Percentiles rank a stretch among this genome's conserved stretches.
Evolutionary conservation across 441 rosid genomes (phyloP).

Genomic region (Euphorbia celastroides): DNA sequence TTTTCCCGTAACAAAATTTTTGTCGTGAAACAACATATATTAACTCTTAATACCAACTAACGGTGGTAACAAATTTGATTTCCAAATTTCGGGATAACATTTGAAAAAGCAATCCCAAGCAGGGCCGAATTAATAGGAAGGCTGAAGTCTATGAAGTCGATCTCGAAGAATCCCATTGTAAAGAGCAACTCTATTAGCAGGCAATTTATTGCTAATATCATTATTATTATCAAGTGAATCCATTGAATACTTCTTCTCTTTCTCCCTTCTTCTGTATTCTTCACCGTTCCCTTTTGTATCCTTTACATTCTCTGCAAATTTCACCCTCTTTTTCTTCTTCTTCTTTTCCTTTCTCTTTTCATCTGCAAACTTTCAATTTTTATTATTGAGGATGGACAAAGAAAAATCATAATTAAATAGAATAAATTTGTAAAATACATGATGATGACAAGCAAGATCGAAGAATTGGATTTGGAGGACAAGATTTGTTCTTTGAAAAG

Average conservation of each 20-base stretch:
- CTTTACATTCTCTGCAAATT: constrained; percentile 70
- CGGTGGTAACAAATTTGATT: neutral
- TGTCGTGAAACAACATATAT: too few species aligned
- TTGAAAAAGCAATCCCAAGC: too few species aligned
- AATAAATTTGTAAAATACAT: constrained; percentile 36
- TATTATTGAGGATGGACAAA: neutral
- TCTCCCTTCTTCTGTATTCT: constrained; percentile 42
- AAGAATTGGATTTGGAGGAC: constrained; percentile 20
- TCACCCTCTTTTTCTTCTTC: constrained; percentile 56
- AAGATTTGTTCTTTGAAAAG: constrained; percentile 36
- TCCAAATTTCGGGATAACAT: neutral
- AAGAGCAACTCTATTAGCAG: constrained; percentile 60
- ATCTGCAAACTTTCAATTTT: constrained; percentile 17
- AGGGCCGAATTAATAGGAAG: constrained; percentile 36
- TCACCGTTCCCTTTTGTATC: constrained; percentile 55
- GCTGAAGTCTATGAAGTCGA: constrained; percentile 40
- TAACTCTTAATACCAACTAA: too few species aligned
- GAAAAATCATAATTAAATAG: neutral
- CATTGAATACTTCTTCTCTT: neutral
- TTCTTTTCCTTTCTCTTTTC: constrained; percentile 34
- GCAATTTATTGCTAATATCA: constrained; percentile 20
- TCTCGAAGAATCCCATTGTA: constrained; percentile 72
- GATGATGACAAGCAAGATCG: constrained; percentile 71
- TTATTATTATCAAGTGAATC: constrained; percentile 35
- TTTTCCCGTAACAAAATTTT: too few species aligned